Evolutionary conservation across 257 asterid species (phyloP).

Genomic region (Ilex asprella): DNA sequence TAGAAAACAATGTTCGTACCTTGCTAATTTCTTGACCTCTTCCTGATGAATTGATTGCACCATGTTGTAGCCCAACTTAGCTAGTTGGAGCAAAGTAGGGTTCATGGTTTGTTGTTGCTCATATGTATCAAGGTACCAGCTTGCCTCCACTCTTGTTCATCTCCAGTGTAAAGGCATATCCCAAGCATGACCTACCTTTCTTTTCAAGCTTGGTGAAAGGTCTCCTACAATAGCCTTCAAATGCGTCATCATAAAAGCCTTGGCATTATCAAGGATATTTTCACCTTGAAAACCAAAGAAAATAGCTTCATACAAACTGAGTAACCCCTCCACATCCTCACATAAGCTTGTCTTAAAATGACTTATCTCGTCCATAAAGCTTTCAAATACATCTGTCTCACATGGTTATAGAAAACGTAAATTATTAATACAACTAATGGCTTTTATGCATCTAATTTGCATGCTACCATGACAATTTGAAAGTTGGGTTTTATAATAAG

Average conservation of each 20-base stretch:
- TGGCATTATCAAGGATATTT: conserved; percentile 20
- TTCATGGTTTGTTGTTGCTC: not conserved
- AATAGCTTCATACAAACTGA: conserved; percentile 32
- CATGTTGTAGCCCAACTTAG: not conserved
- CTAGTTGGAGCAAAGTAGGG: not conserved
- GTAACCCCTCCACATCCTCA: conserved; percentile 18
- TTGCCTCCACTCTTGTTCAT: conserved; percentile 2
- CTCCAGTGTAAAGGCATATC: conserved; percentile 10
- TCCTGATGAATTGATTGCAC: not conserved
- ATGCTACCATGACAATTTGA: too few species aligned
- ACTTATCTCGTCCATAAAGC: conserved; percentile 20
- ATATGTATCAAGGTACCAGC: not conserved
- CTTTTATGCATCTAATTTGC: too few species aligned
- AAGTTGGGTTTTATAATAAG: too few species aligned
- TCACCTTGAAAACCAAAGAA: conserved; percentile 13
- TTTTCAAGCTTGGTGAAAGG: not conserved
- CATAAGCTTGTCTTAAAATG: conserved; percentile 4
- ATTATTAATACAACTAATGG: too few species aligned
- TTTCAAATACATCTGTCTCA: conserved; percentile 21
- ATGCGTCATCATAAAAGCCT: conserved; percentile 13
- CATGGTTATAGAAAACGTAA: too few species aligned
- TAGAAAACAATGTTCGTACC: not conserved
- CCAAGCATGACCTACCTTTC: conserved; percentile 7
- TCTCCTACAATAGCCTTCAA: not conserved
- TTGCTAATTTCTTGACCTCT: not conserved